phyloP scores from a whole-genome alignment of 1,284 basidiomycete genomes.

The Ceratobasidium sp. region DNA sequence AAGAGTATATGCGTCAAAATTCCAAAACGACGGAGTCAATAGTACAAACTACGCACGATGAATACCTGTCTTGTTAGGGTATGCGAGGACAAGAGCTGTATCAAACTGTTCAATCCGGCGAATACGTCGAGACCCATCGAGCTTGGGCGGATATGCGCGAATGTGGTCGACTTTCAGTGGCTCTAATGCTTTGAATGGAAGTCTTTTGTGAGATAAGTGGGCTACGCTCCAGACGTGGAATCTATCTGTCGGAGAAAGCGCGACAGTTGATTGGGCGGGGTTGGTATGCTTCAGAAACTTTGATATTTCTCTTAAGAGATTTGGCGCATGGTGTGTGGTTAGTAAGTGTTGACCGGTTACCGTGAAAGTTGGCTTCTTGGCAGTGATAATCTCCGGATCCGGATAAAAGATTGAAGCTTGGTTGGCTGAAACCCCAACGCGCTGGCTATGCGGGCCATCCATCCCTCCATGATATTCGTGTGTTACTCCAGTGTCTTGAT shows the following conservation, averaged over 20 bases:
- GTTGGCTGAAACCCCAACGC: no score
- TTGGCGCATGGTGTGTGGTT: no score
- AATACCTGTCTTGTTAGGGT: background rate
- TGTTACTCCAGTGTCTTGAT: no score
- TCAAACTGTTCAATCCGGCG: background rate
- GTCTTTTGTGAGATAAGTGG: background rate
- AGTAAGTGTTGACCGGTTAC: no score
- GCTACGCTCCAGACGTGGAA: background rate
- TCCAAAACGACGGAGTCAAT: no score
- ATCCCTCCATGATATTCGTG: no score
- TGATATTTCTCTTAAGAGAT: no score
- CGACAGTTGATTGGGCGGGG: background rate
- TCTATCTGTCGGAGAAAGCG: background rate
- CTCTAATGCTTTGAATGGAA: slow-evolving; percentile 6
- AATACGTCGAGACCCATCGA: background rate
- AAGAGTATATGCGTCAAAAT: no score
- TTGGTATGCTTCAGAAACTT: background rate
- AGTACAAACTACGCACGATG: background rate
- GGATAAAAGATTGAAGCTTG: no score
- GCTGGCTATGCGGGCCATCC: no score
- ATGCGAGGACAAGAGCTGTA: background rate
- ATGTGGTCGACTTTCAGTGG: background rate
- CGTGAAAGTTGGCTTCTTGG: no score
- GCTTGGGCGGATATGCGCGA: background rate
- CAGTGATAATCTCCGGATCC: background rate